These are phyloP conservation scores for Barbarea vulgaris DNA, from an alignment of 345 rosid genomes.

Conservation along the genomic window DNA sequence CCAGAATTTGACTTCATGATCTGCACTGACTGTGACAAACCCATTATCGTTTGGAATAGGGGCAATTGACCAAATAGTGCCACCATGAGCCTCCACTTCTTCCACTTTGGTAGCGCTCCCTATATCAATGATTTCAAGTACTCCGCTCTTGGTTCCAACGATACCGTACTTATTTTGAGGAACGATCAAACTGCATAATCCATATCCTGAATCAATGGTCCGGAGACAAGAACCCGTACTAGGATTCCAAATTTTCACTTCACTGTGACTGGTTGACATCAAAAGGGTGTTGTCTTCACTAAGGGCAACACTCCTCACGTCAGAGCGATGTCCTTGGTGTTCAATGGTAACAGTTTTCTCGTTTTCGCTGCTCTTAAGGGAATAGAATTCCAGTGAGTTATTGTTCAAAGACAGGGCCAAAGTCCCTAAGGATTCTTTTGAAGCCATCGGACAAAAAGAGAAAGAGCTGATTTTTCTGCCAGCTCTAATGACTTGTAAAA, in stretches of 20 bases:
- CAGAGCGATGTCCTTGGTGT: slow-evolving; percentile 93
- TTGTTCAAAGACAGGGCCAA: slow-evolving; percentile 89
- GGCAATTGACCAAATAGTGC: slow-evolving; percentile 72
- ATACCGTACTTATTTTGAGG: slow-evolving; percentile 83
- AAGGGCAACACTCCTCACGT: slow-evolving; percentile 87
- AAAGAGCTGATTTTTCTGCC: slow-evolving; percentile 82
- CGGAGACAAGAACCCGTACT: slow-evolving; percentile 93
- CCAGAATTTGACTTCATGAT: slow-evolving; percentile 94
- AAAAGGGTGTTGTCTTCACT: slow-evolving; percentile 82
- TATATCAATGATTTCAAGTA: slow-evolving; percentile 77
- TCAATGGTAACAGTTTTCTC: slow-evolving; percentile 71
- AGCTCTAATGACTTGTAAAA: slow-evolving; percentile 74
- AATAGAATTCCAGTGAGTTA: slow-evolving; percentile 78
- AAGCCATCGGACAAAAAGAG: slow-evolving; percentile 67
- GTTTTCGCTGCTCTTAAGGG: slow-evolving; percentile 55
- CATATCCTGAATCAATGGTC: slow-evolving; percentile 89
- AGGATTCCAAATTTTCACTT: slow-evolving; percentile 95
- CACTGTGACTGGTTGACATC: slow-evolving; percentile 95
- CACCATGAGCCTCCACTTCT: slow-evolving; percentile 86
- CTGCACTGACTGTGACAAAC: slow-evolving; percentile 95
- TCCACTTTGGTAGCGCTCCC: slow-evolving; percentile 81
- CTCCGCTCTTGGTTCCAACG: slow-evolving; percentile 93
- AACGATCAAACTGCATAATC: slow-evolving; percentile 84
- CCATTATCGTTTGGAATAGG: slow-evolving; percentile 76
- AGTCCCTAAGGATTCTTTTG: slow-evolving; percentile 65